A percentile compares a stretch with the other conserved stretches of the same genome.
phyloP scores from a whole-genome alignment of 352 stramenopile species.

The Globisporangium heterothallicum region DNA sequence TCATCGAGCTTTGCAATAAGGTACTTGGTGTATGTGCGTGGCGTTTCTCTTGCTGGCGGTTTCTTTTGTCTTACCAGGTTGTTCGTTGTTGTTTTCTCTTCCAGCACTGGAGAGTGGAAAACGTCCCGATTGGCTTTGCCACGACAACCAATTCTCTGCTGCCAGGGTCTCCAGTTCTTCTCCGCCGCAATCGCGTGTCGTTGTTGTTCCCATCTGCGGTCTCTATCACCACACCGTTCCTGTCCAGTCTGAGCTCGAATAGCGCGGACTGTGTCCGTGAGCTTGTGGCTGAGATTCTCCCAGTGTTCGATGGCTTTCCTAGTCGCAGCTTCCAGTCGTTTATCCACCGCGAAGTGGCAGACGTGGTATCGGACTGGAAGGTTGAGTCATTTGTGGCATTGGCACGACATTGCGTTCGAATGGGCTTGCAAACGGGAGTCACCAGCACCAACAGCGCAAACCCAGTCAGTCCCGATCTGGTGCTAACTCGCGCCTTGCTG shows the following conservation, averaged over 20 bases:
- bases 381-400: conserved; percentile 65
- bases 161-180: conserved; percentile 52
- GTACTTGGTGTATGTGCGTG: too few relatives aligned
- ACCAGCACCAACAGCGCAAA: conserved; percentile 8
- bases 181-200: conserved; percentile 65
- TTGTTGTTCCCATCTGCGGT: conserved; percentile 53
- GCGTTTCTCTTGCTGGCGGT: neutral
- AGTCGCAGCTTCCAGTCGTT: conserved; percentile 55
- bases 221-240: conserved; percentile 43
- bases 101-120: conserved; percentile 57
- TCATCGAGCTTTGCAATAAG: conserved; percentile 65
- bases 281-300: conserved; percentile 47
- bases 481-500: conserved; percentile 46
- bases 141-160: conserved; percentile 33
- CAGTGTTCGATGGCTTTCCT: conserved; percentile 58
- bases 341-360: conserved; percentile 52
- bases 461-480: conserved; percentile 28
- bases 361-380: conserved; percentile 54
- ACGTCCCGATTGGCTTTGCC: conserved; percentile 63
- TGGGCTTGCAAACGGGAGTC: conserved; percentile 23
- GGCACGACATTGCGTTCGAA: conserved; percentile 53
- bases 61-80: neutral
- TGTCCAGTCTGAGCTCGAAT: conserved; percentile 25
- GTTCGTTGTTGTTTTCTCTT: neutral
- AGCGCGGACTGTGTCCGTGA: conserved; percentile 43